phyloP scores from a whole-genome alignment of 2,329 filamentous ascomycete species.

The Fusarium multiceps region DNA sequence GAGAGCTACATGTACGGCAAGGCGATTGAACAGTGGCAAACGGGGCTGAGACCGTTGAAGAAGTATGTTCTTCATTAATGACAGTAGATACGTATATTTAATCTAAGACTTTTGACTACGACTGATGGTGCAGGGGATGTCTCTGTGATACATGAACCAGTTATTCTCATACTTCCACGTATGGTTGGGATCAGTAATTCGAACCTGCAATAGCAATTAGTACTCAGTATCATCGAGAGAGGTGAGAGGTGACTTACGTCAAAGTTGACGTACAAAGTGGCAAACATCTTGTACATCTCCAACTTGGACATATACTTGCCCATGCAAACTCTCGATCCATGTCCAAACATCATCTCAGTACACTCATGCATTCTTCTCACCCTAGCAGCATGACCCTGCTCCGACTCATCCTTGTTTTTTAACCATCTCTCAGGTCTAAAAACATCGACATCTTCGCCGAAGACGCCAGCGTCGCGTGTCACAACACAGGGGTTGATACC shows the following conservation, averaged over 20 bases:
- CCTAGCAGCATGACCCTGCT: slow-evolving; percentile 8
- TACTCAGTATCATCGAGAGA: fast-evolving
- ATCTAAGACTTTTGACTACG: neutral
- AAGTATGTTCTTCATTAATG: slow-evolving; percentile 20
- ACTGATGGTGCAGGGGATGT: slow-evolving; percentile 30
- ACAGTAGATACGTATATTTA: neutral
- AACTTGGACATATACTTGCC: slow-evolving; percentile 35
- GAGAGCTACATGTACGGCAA: slow-evolving; percentile 26
- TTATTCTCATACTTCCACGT: slow-evolving; percentile 35
- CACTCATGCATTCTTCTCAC: slow-evolving; percentile 30
- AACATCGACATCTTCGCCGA: slow-evolving; percentile 21
- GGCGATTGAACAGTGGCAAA: slow-evolving; percentile 20
- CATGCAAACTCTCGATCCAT: slow-evolving; percentile 34
- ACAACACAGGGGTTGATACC: slow-evolving; percentile 35
- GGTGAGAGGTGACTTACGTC: slow-evolving; percentile 9
- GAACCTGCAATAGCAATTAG: neutral
- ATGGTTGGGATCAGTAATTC: slow-evolving; percentile 16
- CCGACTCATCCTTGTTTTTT: neutral
- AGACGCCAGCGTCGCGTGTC: slow-evolving; percentile 24
- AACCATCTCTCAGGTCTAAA: slow-evolving; percentile 35
- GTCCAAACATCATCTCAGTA: slow-evolving; percentile 35
- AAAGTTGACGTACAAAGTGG: slow-evolving; percentile 30
- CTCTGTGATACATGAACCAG: slow-evolving; percentile 40
- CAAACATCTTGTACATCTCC: slow-evolving; percentile 38
- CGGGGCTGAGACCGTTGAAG: neutral